A percentile compares a stretch with the other conserved stretches of the same genome.
phyloP scores from a whole-genome alignment of 2,329 filamentous ascomycete species.

The Emmonsiellopsis sp. region DNA sequence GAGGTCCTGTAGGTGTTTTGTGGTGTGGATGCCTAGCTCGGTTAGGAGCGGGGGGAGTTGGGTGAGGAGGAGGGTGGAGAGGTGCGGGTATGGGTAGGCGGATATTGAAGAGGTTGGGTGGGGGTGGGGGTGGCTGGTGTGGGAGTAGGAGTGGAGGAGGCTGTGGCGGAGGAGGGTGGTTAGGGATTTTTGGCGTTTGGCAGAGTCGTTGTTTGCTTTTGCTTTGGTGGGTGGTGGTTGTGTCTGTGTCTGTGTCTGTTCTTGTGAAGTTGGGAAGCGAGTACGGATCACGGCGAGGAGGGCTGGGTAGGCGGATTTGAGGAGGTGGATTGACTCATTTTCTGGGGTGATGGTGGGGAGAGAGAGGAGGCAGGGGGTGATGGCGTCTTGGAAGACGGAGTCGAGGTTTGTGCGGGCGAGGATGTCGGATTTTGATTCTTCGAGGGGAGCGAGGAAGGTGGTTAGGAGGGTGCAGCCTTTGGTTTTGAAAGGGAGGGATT shows the following conservation, averaged over 20 bases:
- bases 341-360: conserved; percentile 71
- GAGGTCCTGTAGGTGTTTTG: conserved; percentile 47
- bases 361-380: conserved; percentile 59
- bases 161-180: conserved; percentile 24
- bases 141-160: conserved; percentile 31
- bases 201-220: too few relatives aligned
- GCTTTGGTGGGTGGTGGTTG: conserved; percentile 7
- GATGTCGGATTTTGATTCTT: conserved; percentile 29
- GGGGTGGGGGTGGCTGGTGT: conserved; percentile 39
- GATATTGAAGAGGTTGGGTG: conserved; percentile 34
- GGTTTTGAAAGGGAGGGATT: conserved; percentile 27
- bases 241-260: conserved; percentile 1
- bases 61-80: conserved; percentile 38
- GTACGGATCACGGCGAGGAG: conserved; percentile 50
- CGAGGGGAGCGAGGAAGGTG: conserved; percentile 26
- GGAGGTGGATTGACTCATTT: conserved; percentile 55
- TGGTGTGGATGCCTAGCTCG: conserved; percentile 29
- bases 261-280: conserved; percentile 22
- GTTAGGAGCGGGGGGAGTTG: conserved; percentile 20
- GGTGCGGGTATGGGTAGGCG: conserved; percentile 35
- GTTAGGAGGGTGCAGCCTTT: conserved; percentile 30
- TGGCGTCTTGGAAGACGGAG: conserved; percentile 37
- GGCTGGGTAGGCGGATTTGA: conserved; percentile 57
- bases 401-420: conserved; percentile 34
- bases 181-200: conserved; percentile 16